A percentile compares a stretch with the other conserved stretches of the same genome.
These are phyloP conservation scores for Sporisorium exsertum DNA, from an alignment of 1,284 basidiomycete species.

Conservation along the genomic window DNA sequence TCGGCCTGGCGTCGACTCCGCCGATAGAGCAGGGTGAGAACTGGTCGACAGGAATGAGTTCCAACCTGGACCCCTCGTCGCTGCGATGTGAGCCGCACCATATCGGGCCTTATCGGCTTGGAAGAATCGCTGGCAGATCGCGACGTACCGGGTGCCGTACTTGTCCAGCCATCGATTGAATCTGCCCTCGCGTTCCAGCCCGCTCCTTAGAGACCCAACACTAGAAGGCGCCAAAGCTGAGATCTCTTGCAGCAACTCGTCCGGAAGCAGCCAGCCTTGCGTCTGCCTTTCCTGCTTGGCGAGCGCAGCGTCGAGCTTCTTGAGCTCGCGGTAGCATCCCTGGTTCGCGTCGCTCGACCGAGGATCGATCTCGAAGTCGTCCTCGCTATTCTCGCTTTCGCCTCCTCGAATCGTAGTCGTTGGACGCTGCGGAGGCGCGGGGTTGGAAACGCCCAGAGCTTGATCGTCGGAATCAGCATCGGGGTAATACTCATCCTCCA, in stretches of 20 bases:
- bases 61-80: conserved; percentile 6
- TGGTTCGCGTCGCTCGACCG: conserved; percentile 17
- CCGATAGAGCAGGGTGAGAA: neutral
- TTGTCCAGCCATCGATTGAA: conserved; percentile 13
- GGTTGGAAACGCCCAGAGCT: neutral
- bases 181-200: conserved; percentile 8
- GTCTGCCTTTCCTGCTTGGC: conserved; percentile 17
- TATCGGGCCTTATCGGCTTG: neutral
- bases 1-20: neutral
- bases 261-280: conserved; percentile 23
- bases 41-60: neutral
- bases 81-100: neutral
- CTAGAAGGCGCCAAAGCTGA: conserved; percentile 20
- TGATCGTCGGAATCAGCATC: conserved; percentile 31
- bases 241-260: conserved; percentile 33
- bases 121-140: conserved; percentile 25
- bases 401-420: neutral
- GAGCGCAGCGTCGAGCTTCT: conserved; percentile 24
- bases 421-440: neutral
- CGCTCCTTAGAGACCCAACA: neutral
- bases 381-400: conserved; percentile 1
- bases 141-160: conserved; percentile 31
- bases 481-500: conserved; percentile 27
- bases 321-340: conserved; percentile 33
- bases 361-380: conserved; percentile 28